phyloP scores from a whole-genome alignment of 352 stramenopile species.

The Pythium rishiriense region DNA sequence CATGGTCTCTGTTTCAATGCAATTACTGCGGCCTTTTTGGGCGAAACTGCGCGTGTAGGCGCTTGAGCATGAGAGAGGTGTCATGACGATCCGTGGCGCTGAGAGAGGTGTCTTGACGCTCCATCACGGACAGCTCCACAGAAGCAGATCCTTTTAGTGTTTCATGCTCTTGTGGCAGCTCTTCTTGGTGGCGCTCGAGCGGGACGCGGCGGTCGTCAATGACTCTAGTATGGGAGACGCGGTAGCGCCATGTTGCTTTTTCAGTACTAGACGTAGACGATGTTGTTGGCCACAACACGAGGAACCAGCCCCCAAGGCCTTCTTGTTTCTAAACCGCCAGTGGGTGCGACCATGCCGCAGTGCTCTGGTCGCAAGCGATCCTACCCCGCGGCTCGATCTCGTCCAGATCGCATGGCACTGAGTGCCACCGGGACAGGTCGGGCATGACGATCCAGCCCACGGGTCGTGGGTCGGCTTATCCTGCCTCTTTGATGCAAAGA shows the following conservation, averaged over 20 bases:
- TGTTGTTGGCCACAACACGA: neutral
- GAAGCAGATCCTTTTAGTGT: neutral
- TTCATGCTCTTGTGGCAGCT: neutral
- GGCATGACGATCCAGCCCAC: neutral
- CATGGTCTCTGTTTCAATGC: neutral
- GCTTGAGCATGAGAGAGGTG: neutral
- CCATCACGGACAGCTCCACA: neutral
- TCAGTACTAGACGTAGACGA: too few species aligned
- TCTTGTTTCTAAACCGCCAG: too few species aligned
- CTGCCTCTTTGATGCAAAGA: conserved; percentile 5
- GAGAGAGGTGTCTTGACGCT: conserved; percentile 1
- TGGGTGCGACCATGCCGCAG: neutral
- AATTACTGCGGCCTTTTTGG: neutral
- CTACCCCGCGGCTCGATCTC: too few species aligned
- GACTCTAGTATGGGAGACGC: too few species aligned
- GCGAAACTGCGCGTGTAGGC: neutral
- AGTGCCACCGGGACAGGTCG: neutral
- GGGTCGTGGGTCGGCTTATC: neutral
- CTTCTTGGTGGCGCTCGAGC: neutral
- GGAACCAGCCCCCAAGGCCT: too few species aligned
- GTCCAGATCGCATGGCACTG: neutral
- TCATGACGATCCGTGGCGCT: too few species aligned
- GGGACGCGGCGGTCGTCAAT: neutral
- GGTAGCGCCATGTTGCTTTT: too few species aligned
- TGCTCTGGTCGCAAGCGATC: neutral